phyloP scores from a whole-genome alignment of 2,329 filamentous ascomycete genomes.

The Nemania sp. region DNA sequence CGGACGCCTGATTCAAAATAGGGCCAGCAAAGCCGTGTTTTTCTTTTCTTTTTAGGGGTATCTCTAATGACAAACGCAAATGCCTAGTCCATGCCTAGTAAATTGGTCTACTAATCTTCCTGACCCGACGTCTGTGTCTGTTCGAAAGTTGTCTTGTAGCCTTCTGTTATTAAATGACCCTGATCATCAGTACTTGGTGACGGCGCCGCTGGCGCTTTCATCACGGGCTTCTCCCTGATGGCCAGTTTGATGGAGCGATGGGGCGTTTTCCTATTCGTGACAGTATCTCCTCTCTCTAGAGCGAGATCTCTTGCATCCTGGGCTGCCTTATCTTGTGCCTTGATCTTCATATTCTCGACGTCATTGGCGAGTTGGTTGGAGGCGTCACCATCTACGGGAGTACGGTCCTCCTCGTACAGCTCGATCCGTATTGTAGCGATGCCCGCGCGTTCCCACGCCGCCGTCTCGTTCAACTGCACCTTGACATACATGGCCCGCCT shows the following conservation, averaged over 20 bases:
- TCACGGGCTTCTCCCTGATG: constrained; percentile 57
- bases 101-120: constrained; percentile 13
- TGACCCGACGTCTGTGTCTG: constrained; percentile 31
- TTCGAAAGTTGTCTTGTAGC: constrained; percentile 52
- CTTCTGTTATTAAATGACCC: constrained; percentile 54
- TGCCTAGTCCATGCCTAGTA: constrained; percentile 24
- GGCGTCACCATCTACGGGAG: constrained; percentile 46
- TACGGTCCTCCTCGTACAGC: constrained; percentile 63
- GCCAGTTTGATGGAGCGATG: constrained; percentile 51
- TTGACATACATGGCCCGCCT: constrained; percentile 81
- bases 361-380: constrained; percentile 22
- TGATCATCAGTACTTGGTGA: constrained; percentile 43
- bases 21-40: neutral
- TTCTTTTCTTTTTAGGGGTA: constrained; percentile 27
- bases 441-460: constrained; percentile 79
- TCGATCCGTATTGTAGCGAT: constrained; percentile 62
- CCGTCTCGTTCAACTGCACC: constrained; percentile 83
- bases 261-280: constrained; percentile 38
- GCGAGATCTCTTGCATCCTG: constrained; percentile 38
- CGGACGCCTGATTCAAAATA: neutral
- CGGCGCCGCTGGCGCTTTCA: constrained; percentile 46
- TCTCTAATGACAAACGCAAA: constrained; percentile 19
- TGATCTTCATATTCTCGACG: constrained; percentile 24
- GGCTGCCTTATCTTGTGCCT: constrained; percentile 31
- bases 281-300: constrained; percentile 39